phyloP scores from a whole-genome alignment of 192 early-diverging fungal species.

The Coemansia aciculifera region DNA sequence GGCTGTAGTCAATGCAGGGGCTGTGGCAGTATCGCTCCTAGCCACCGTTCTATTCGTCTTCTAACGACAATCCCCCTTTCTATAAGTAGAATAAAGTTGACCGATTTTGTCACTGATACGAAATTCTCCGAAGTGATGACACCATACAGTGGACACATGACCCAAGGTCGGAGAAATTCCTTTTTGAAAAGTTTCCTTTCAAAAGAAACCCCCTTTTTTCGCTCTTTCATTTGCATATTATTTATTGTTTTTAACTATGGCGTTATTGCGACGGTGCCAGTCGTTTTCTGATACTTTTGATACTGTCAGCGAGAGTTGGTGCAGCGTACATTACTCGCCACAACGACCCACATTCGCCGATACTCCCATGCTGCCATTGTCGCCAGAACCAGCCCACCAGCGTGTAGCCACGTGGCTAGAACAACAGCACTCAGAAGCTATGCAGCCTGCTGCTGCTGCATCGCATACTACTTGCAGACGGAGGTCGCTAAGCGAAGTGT shows the following conservation, averaged over 20 bases:
- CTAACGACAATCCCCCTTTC: not conserved
- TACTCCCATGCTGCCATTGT: not conserved
- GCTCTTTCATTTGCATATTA: not conserved
- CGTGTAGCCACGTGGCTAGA: conserved; percentile 17
- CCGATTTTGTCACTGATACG: not conserved
- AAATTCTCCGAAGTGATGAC: not conserved
- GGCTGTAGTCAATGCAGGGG: not conserved
- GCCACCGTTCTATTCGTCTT: not conserved
- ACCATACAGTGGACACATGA: not conserved
- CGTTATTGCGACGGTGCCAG: not conserved
- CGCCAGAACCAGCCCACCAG: conserved; percentile 14
- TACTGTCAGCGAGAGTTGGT: conserved; percentile 29
- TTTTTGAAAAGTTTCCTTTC: not conserved
- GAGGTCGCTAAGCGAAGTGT: conserved; percentile 29
- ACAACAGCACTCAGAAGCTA: not conserved
- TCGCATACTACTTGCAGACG: not conserved
- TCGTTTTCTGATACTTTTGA: not conserved
- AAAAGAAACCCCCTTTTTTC: not conserved
- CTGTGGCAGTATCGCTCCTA: conserved; percentile 9
- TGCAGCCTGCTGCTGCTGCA: not conserved
- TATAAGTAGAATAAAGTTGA: not conserved
- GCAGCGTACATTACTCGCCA: conserved; percentile 20
- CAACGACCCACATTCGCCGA: not conserved
- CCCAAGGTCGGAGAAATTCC: not conserved
- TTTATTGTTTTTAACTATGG: conserved; percentile 3